Percentiles rank a stretch among this genome's conserved stretches.
phyloP scores from a whole-genome alignment of 805 yeast genomes.

The Ogataea trehaloabstinens region DNA sequence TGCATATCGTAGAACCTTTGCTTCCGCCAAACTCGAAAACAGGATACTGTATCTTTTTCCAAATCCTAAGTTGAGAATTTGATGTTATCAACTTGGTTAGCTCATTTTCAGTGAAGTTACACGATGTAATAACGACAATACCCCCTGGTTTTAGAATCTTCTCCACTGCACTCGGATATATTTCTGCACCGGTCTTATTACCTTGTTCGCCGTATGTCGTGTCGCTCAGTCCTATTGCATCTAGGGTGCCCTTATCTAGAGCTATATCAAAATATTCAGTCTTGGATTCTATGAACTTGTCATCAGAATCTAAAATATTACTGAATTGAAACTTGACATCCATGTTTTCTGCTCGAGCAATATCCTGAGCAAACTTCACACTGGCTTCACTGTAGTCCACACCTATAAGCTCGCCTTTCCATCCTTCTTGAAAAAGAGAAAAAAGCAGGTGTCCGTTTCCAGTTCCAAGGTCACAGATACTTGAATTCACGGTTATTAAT shows the following conservation, averaged over 20 bases:
- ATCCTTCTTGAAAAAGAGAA: slow-evolving; percentile 62
- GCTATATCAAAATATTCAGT: slow-evolving; percentile 61
- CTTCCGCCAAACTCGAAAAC: slow-evolving; percentile 86
- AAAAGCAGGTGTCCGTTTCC: slow-evolving; percentile 93
- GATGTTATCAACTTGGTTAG: slow-evolving; percentile 51
- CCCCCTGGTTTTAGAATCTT: slow-evolving; percentile 54
- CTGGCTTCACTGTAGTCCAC: slow-evolving; percentile 84
- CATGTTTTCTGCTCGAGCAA: slow-evolving; percentile 43
- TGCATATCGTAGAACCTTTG: slow-evolving; percentile 84
- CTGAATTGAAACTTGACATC: slow-evolving; percentile 56
- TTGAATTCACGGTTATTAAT: slow-evolving; percentile 30
- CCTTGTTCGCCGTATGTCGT: slow-evolving; percentile 43
- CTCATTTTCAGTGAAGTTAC: slow-evolving; percentile 89
- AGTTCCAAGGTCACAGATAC: slow-evolving; percentile 83
- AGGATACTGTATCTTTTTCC: slow-evolving; percentile 75
- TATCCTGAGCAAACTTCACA: slow-evolving; percentile 66
- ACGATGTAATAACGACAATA: slow-evolving; percentile 78
- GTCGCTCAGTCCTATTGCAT: slow-evolving; percentile 90
- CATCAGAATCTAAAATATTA: slow-evolving; percentile 57
- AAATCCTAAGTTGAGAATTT: slow-evolving; percentile 45
- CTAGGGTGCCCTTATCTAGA: slow-evolving; percentile 93
- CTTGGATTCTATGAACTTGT: slow-evolving; percentile 29
- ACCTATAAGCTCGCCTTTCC: slow-evolving; percentile 61
- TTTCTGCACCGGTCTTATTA: slow-evolving; percentile 48
- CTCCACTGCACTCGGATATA: slow-evolving; percentile 61